phyloP scores from a whole-genome alignment of 768 basidiomycete species.

The Kondoa subrosea region DNA sequence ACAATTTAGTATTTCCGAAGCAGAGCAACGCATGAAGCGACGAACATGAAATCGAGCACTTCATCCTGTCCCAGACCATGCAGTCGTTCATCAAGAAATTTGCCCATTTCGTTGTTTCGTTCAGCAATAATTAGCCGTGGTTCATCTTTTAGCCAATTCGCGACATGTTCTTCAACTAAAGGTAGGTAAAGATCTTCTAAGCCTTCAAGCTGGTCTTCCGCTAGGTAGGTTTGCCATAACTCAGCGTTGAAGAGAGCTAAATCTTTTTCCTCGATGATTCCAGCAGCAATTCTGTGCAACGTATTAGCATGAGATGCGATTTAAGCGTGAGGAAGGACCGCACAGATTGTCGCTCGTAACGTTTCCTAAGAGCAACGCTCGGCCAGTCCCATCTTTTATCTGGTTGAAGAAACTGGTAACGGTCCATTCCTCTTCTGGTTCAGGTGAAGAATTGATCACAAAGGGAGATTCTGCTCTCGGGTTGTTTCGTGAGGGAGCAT shows the following conservation, averaged over 20 bases:
- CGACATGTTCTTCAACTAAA: background rate
- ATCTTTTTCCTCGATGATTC: background rate
- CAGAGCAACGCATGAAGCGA: background rate
- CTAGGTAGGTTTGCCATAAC: background rate
- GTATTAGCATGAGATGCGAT: background rate
- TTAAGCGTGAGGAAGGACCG: background rate
- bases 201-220: background rate
- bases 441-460: background rate
- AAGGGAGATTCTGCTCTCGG: no score
- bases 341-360: background rate
- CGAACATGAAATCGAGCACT: background rate
- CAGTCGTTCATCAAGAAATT: background rate
- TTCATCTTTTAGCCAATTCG: background rate
- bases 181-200: background rate
- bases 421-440: background rate
- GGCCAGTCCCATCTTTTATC: background rate
- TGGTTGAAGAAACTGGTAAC: background rate
- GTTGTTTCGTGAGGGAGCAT: no score
- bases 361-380: background rate
- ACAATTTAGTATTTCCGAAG: background rate
- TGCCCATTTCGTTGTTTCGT: background rate
- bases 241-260: background rate
- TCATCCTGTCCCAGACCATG: background rate
- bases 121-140: background rate
- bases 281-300: background rate